Evolutionary conservation across 306 rosid species (phyloP).

Genomic region (apple (Malus domestica)): ASM211411v1 NC_041793.1:44726501-44727000

Average conservation of each 20-base stretch:
- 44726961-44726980: not conserved
- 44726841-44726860: conserved; percentile 19
- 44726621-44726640: conserved; percentile 12
- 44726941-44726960: not conserved
- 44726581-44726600: conserved; percentile 9
- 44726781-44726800: not conserved
- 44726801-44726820: not conserved
- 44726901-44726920: not conserved
- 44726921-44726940: conserved; percentile 16
- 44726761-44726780: conserved; percentile 14
- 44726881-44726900: not conserved
- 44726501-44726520: conserved; percentile 21
- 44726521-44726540: not conserved
- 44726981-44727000: not conserved
- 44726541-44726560: conserved; percentile 15
- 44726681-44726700: conserved; percentile 3
- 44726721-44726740: conserved; percentile 11
- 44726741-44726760: conserved; percentile 24
- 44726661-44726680: conserved; percentile 31
- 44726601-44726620: conserved; percentile 12
- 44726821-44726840: conserved; percentile 7
- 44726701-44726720: not conserved
- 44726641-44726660: conserved; percentile 35
- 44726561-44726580: conserved; percentile 22
- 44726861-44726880: not conserved